Conservation (phyloP, 176 grass and related monocot genomes). For the Aegilops longissima region DNA sequence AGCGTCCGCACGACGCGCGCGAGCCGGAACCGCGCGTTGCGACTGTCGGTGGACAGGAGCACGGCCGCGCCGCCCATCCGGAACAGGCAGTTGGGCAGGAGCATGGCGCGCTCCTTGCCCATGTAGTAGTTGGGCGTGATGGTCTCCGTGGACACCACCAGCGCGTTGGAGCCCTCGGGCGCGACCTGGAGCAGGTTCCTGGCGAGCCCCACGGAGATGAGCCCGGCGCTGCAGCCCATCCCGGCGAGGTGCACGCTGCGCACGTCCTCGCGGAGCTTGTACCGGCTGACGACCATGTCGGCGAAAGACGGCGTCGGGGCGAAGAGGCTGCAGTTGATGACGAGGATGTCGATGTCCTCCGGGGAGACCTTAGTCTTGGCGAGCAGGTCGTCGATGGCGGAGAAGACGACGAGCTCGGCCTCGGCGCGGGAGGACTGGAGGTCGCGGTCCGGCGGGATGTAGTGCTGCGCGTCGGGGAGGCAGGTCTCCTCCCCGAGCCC, state of each 20-base stretch:
- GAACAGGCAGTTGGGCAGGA: not conserved
- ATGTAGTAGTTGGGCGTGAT: slow-evolving; percentile 59
- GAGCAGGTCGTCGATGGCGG: slow-evolving; percentile 68
- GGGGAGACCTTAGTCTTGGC: slow-evolving; percentile 42
- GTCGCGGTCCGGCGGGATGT: slow-evolving; percentile 55
- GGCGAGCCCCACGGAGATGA: slow-evolving; percentile 52
- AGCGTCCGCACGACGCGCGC: slow-evolving; percentile 30
- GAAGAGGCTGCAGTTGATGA: slow-evolving; percentile 64
- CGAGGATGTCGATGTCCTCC: slow-evolving; percentile 45
- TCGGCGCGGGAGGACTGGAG: slow-evolving; percentile 54
- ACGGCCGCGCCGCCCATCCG: slow-evolving; percentile 38
- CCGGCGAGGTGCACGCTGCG: slow-evolving; percentile 58
- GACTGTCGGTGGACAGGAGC: slow-evolving; percentile 37
- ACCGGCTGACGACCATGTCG: slow-evolving; percentile 59
- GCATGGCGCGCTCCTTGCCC: not conserved
- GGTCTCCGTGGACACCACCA: slow-evolving; percentile 66
- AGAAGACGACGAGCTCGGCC: slow-evolving; percentile 69
- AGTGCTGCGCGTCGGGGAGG: slow-evolving; percentile 70
- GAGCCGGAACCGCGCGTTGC: slow-evolving; percentile 44
- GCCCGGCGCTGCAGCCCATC: slow-evolving; percentile 70
- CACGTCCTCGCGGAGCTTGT: slow-evolving; percentile 46
- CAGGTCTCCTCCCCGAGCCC: slow-evolving; percentile 76
- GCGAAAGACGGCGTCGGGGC: slow-evolving; percentile 57
- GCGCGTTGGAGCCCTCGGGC: slow-evolving; percentile 31
- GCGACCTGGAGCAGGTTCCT: slow-evolving; percentile 61